Evolutionary conservation across 2,329 filamentous ascomycete species (phyloP).

Genomic region (Epichloe bromicola): DNA sequence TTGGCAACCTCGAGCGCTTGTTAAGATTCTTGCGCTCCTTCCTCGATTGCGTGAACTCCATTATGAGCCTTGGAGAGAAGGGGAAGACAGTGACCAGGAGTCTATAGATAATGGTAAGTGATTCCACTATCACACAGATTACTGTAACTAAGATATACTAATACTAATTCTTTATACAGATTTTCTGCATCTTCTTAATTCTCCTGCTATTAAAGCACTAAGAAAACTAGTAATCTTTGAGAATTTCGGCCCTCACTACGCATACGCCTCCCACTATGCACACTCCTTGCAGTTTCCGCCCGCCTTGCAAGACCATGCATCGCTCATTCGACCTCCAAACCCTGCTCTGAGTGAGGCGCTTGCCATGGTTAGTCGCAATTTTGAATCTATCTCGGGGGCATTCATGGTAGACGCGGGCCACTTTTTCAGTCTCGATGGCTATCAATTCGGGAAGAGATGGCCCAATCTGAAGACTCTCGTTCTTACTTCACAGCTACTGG

Average conservation of each 20-base stretch:
- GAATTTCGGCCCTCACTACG: too few relatives aligned
- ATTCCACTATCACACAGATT: slow-evolving; percentile 14
- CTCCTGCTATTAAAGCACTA: too few relatives aligned
- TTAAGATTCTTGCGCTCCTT: slow-evolving; percentile 21
- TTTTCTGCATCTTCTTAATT: too few relatives aligned
- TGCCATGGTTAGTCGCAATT: not conserved
- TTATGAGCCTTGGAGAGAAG: slow-evolving; percentile 17
- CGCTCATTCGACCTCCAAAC: not conserved
- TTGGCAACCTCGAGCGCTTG: slow-evolving; percentile 20
- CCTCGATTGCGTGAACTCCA: slow-evolving; percentile 23
- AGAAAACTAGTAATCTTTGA: too few relatives aligned
- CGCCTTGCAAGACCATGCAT: not conserved
- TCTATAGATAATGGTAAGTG: slow-evolving; percentile 19
- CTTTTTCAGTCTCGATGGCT: not conserved
- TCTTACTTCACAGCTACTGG: not conserved
- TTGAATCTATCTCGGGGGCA: not conserved
- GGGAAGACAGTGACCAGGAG: accelerated
- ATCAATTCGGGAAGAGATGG: not conserved
- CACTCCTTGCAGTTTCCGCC: too few relatives aligned
- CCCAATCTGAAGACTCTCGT: not conserved
- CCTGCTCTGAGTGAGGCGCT: not conserved
- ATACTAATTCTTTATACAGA: not conserved
- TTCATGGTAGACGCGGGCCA: not conserved
- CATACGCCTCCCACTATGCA: too few relatives aligned
- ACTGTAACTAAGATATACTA: slow-evolving; percentile 10